These are phyloP conservation scores for Lactarius trivialis DNA, from an alignment of 768 basidiomycete species.

Conservation along the genomic window DNA sequence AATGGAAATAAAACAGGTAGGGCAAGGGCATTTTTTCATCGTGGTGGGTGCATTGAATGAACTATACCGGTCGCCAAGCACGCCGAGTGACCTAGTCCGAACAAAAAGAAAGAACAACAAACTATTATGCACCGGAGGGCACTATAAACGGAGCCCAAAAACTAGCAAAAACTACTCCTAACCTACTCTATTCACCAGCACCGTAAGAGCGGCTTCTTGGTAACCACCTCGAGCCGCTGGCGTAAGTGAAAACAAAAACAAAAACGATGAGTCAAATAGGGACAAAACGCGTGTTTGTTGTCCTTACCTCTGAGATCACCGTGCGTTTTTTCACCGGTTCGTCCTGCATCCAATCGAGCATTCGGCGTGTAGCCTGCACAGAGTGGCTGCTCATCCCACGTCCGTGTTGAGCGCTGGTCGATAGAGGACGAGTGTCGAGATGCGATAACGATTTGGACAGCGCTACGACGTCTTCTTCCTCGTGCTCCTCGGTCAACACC, in stretches of 20 bases:
- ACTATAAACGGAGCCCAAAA: background rate
- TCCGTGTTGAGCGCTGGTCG: conserved; percentile 24
- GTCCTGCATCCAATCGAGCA: conserved; percentile 41
- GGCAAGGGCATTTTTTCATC: background rate
- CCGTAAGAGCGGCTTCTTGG: conserved; percentile 60
- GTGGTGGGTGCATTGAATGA: background rate
- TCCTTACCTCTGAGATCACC: conserved; percentile 64
- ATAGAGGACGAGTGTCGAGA: conserved; percentile 45
- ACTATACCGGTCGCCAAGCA: background rate
- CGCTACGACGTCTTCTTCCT: conserved; percentile 66
- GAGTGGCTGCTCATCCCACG: conserved; percentile 34
- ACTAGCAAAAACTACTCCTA: conserved; percentile 10
- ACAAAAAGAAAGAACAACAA: background rate
- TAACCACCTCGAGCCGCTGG: conserved; percentile 69
- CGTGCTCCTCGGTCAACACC: conserved; percentile 30
- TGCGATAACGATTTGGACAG: conserved; percentile 76
- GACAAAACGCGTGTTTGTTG: background rate
- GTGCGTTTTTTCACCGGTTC: conserved; percentile 44
- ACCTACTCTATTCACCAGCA: conserved; percentile 47
- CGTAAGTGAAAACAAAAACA: too few relatives aligned
- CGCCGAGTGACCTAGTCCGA: background rate
- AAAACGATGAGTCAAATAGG: background rate
- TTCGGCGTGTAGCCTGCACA: conserved; percentile 30
- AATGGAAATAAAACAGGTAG: background rate
- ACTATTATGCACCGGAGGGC: background rate